Conservation (phyloP, 306 rosid species). For the Chamaecrista fasciculata region DNA sequence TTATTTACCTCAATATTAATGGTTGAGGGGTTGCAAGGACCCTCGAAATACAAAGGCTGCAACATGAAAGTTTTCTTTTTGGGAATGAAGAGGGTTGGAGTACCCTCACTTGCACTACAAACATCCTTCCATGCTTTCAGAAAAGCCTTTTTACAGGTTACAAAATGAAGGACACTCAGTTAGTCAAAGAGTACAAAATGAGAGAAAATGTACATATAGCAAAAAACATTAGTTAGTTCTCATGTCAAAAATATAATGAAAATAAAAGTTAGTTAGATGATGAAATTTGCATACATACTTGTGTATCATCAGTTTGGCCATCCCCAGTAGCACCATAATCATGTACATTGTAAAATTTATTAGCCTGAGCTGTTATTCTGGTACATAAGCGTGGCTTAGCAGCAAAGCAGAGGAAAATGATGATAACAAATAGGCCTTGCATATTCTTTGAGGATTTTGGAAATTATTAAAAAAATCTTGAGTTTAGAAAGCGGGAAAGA, state of each 20-base stretch:
- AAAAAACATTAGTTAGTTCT: neutral
- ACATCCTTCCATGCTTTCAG: constrained; percentile 46
- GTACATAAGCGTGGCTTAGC: constrained; percentile 14
- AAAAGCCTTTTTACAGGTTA: constrained; percentile 44
- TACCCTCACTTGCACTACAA: constrained; percentile 33
- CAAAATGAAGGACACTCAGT: neutral
- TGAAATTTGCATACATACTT: constrained; percentile 14
- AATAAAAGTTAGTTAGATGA: neutral
- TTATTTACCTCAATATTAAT: constrained; percentile 36
- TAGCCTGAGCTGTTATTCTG: neutral
- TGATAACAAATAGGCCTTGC: neutral
- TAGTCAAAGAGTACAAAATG: neutral
- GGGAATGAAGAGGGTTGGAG: constrained; percentile 39
- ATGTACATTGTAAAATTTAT: constrained; percentile 23
- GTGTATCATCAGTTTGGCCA: constrained; percentile 46
- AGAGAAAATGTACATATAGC: neutral
- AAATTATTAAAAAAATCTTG: no score
- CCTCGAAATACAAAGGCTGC: constrained; percentile 39
- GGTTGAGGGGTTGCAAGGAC: constrained; percentile 49
- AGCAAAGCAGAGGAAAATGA: neutral
- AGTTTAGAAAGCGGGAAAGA: no score
- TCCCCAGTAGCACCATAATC: constrained; percentile 45
- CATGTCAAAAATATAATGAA: neutral
- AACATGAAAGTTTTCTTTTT: constrained; percentile 34
- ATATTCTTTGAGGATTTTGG: no score